Conservation (phyloP, 805 yeast species). For the Suhomyces tanzawaensis region DNA sequence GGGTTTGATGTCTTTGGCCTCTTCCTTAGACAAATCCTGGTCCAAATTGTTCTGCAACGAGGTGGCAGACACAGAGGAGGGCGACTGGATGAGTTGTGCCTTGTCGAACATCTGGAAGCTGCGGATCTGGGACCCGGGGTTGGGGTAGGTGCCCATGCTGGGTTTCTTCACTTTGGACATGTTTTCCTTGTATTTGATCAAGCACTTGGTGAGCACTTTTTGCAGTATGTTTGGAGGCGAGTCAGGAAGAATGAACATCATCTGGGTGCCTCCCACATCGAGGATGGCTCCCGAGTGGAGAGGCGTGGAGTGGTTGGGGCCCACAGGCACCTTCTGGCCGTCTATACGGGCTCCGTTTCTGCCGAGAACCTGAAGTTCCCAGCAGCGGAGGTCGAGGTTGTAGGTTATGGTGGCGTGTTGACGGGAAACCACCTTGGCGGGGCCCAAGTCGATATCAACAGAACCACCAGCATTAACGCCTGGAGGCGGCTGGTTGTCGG, state of each 20-base stretch:
- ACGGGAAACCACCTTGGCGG: constrained; percentile 94
- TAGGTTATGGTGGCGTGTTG: constrained; percentile 83
- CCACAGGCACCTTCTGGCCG: constrained; percentile 54
- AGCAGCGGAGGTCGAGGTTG: constrained; percentile 67
- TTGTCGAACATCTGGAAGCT: constrained; percentile 57
- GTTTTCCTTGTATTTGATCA: constrained; percentile 29
- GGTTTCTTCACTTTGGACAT: constrained; percentile 19
- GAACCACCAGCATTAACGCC: constrained; percentile 17
- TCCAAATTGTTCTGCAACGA: constrained; percentile 46
- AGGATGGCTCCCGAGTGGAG: constrained; percentile 84
- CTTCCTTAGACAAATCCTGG: constrained; percentile 81
- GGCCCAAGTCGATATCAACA: constrained; percentile 89
- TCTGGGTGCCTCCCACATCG: constrained; percentile 96
- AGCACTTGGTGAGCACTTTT: constrained; percentile 40
- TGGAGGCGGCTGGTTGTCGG: constrained; percentile 31
- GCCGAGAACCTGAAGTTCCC: constrained; percentile 85
- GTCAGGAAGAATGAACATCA: constrained; percentile 98
- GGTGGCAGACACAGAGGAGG: constrained; percentile 38
- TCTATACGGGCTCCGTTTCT: constrained; percentile 94
- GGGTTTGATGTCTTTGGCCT: constrained; percentile 90
- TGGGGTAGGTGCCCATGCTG: not conserved
- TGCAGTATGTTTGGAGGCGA: constrained; percentile 67
- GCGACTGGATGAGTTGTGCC: constrained; percentile 36
- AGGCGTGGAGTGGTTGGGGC: constrained; percentile 49
- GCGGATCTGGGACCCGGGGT: constrained; percentile 24